Base-by-base conservation (phyloP, 2,329 filamentous ascomycete species). In the Aspergillus japonicus region DNA sequence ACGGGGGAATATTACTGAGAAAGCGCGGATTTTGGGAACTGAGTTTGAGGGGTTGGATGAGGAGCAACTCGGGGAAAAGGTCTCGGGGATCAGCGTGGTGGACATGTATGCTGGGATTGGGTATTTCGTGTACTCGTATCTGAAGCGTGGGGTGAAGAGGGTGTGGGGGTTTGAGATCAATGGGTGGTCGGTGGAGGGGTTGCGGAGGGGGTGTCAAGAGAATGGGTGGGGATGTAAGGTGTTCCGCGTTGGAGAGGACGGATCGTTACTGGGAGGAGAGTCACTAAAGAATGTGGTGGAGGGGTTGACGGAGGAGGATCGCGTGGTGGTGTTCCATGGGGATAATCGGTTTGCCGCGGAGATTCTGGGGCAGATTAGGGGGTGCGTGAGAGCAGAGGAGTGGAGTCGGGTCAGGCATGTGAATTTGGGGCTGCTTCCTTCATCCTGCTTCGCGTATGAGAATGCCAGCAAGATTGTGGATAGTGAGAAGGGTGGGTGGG, bases 61-160 rank as follows among this genome's bases (percentile, higher is more conserved):
- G 21, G 54, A 56, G 16, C 68, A 67, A 24, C 62, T 73, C 47
- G 59, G 26, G 14, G 62, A 54, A 24, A 69, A 70, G 31, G 67
- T 61, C 12, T 54, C 56, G 7, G 69, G 74, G 26, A 69, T 75
- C 21, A 73, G 74, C 53, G 79, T 80, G 0, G 84, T 96, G 0
- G 94, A 98, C 74, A 78, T 98, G 61, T 97, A 96, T 77, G 91
- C 90, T 0, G 94, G 94, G 0, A 96, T 97, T 64, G 94, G 94
- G 5, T 97, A 97, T 76, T 97, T 98, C 76, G 86, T 89, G 3
- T 96, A 97, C 70, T 90, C 87, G 33, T 97, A 96, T 75, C 83
- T 88, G 6, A 82, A 80, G 60, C 84, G 89, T 19, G 92, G 91
- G 0, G 78, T 93, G 68, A 78, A 68, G 8, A 79, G 84, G 52